Base-by-base conservation (phyloP, 495 filamentous ascomycete genomes). In the Trichoderma parareesei region DNA sequence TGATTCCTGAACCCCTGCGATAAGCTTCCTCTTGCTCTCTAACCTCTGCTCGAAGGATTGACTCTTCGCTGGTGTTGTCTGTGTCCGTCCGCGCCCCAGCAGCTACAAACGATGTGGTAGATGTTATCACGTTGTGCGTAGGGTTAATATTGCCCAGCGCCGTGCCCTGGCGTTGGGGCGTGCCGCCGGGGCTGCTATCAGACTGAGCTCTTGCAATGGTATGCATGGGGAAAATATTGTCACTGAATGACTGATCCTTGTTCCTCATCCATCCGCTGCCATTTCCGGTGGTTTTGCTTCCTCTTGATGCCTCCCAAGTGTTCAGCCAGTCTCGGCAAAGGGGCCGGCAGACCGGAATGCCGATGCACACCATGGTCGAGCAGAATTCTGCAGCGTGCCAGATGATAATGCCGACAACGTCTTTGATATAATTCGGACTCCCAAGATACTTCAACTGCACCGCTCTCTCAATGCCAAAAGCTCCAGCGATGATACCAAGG, bases 401-500 rank as follows among this genome's bases (percentile, higher is more conserved):
- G 4, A 71, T 61, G 43, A 73, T 68, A 5, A 72, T 65, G 41
- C 65, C 64, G 40, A 73, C 67, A 6, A 66, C 69, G 60, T 70
- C 69, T 48, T 69, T 62, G 11, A 65, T 62, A 60, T 72, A 72
- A 43, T 68, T 64, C 27, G 66, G 20, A 3, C 65, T 69, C n/a
- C 65, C 66, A 1, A 73, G 69, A 38, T 68, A 68, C 18, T 65
- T 49, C 8, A 71, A 59, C 43, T 71, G 67, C 0, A 66, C 67
- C 2, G 69, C 70, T 0, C 71, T 65, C 20, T 64, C 66, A 48
- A 73, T 68, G 11, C 71, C 71, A 16, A 63, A 66, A 3, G 67
- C 67, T 16, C 63, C 71, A 27, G 71, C 70, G 37, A 83, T 66
- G 62, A 82, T 64, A 11, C 82, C 82, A 4, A 83, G 68, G 41